Percentiles rank a stretch among this genome's conserved stretches.
phyloP scores from a whole-genome alignment of 2,329 filamentous ascomycete genomes.

The Xylariaceae sp. region DNA sequence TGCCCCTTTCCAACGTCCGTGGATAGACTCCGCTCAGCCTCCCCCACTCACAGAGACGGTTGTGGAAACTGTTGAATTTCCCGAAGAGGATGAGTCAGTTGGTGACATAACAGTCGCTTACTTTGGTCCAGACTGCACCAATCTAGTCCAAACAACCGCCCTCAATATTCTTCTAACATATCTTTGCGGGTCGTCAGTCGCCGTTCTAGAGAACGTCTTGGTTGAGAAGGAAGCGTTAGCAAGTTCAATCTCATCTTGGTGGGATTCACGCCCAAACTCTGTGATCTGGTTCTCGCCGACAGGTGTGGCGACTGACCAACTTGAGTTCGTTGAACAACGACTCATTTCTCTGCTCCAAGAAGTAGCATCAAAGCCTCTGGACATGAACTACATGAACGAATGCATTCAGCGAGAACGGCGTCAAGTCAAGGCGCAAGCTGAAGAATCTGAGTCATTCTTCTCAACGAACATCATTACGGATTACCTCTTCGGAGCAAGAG shows the following conservation, averaged over 20 bases:
- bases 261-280: constrained; percentile 74
- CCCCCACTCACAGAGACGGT: constrained; percentile 68
- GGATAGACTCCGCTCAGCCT: constrained; percentile 82
- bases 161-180: constrained; percentile 80
- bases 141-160: constrained; percentile 65
- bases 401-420: constrained; percentile 79
- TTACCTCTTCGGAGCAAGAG: constrained; percentile 82
- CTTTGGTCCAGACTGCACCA: constrained; percentile 77
- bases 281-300: constrained; percentile 84
- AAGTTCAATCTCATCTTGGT: constrained; percentile 76
- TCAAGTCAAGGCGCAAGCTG: constrained; percentile 77
- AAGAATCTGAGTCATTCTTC: constrained; percentile 77
- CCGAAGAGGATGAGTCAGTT: constrained; percentile 91
- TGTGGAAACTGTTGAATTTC: constrained; percentile 80
- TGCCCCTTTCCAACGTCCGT: constrained; percentile 77
- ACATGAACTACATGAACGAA: constrained; percentile 86
- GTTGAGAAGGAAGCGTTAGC: constrained; percentile 92
- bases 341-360: constrained; percentile 81
- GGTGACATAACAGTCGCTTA: constrained; percentile 85
- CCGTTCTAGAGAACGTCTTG: constrained; percentile 83
- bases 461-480: constrained; percentile 84
- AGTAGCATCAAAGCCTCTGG: constrained; percentile 72
- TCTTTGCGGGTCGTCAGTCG: constrained; percentile 88
- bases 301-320: constrained; percentile 80
- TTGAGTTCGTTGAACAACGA: constrained; percentile 78